phyloP scores from a whole-genome alignment of 2,329 filamentous ascomycete species.

The Neonectria faginata region DNA sequence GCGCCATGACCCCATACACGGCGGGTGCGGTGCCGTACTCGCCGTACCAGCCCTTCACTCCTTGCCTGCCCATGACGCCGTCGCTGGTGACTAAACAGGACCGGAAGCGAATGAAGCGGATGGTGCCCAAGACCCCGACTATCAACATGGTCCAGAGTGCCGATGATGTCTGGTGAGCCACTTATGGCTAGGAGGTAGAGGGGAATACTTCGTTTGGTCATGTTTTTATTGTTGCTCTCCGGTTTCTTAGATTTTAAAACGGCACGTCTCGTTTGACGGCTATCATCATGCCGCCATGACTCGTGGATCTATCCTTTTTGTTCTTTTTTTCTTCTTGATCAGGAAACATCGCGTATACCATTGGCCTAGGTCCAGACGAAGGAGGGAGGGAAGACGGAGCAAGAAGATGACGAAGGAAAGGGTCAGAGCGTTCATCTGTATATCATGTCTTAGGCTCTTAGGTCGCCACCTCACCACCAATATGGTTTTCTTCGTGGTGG shows the following conservation, averaged over 20 bases:
- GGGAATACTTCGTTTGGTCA: constrained; percentile 26
- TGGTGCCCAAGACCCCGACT: constrained; percentile 73
- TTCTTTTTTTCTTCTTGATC: constrained; percentile 6
- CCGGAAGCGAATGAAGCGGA: constrained; percentile 74
- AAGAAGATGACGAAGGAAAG: constrained; percentile 9
- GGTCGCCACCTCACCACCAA: constrained; percentile 5
- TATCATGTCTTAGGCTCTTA: constrained; percentile 15
- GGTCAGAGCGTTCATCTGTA: constrained; percentile 19
- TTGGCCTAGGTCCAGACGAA: constrained; percentile 12
- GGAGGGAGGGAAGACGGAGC: constrained; percentile 14
- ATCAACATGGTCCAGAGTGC: constrained; percentile 70
- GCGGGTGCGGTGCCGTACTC: constrained; percentile 76
- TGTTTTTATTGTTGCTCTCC: constrained; percentile 23
- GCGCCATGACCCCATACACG: constrained; percentile 71
- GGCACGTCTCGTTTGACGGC: constrained; percentile 27
- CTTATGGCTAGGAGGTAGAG: constrained; percentile 16
- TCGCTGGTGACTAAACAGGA: constrained; percentile 77
- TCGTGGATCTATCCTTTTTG: constrained; percentile 17
- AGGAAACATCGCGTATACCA: constrained; percentile 29
- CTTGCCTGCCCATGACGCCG: constrained; percentile 81
- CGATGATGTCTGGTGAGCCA: constrained; percentile 72
- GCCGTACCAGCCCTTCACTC: constrained; percentile 83
- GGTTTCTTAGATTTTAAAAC: constrained; percentile 43
- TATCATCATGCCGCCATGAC: constrained; percentile 43
- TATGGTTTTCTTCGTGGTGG: constrained; percentile 15